Evolutionary conservation across 2,329 filamentous ascomycete species (phyloP), one percentile per base, ranked within the genome.

Genomic region (Coniella lustricola): DNA sequence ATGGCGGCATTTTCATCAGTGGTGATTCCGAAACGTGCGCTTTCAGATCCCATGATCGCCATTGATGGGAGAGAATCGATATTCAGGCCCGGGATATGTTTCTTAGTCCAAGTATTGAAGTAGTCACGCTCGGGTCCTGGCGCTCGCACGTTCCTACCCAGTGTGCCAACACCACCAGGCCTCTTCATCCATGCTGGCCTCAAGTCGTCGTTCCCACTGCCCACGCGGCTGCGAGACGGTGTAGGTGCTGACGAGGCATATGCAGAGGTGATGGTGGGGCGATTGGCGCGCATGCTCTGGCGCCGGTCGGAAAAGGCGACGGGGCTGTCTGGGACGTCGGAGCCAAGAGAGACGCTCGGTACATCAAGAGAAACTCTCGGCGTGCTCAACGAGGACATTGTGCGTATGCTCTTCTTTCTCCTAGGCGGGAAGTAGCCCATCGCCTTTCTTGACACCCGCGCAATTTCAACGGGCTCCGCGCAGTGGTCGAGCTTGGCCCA

Each of bases 361-460:
- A 82, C 59, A 49, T 87, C 84, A 34, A 83, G 65, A 33, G 83
- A 87, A 38, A 77, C 74, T 17, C 79, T 77, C 7, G 86, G 85
- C 2, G 84, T 88, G 16, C 82, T 80, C 44, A 82, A 56, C 13
- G 81, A 75, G 3, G 86, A 85, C 45, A 77, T 76, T 1, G 82
- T 82, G 57, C 77, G 72, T 9, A 79, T 67, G 54, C 86, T 93
- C 82, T 93, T 93, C 81, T 90, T 88, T 62, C 90, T 77, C 17
- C 90, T 80, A 7, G 90, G 90, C 3, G 91, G 91, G 61, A 97
- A 97, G 67, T 91, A 97, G 20, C 90, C 91, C 38, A 96, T 75
- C 2, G 85, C 78, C 66, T 84, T 82, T 49, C 87, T 82, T 18
- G 89, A 82, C 50, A 97, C 81, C 25, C 93, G 82, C 14, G 83